Base-by-base conservation (phyloP, 495 filamentous ascomycete species). In the Pseudomonodictys pantanalensis region DNA sequence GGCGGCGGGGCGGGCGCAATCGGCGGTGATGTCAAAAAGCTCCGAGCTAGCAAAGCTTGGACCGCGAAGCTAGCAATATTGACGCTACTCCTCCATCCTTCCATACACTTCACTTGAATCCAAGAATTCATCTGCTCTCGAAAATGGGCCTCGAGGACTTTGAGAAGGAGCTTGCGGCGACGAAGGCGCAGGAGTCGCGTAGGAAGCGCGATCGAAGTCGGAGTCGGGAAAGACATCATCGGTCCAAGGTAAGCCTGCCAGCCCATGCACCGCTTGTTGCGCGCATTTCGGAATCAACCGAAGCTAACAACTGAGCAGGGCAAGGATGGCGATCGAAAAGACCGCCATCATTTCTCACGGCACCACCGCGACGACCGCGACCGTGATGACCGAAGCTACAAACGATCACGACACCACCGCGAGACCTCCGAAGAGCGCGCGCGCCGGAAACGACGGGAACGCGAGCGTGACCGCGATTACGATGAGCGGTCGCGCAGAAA, bases 381-480 rank as follows among this genome's bases (percentile, higher is more conserved):
- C 18, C 76, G 77, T 18, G 72, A 77, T 10, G 63, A 56, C 46
- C 68, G 74, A 22, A 72, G 79, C 49, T 79, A 81, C 66, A 86
- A 84, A 68, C 77, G 79, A 18, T 78, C 79, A 46, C 76, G 78
- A 30, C 78, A 75, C 46, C 75, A 76, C 12, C 67, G 68, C n/a
- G 76, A 77, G 53, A 70, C 61, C 1, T 59, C 61, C 50, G 61
- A 59, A 33, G 61, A 64, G 50, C 61, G 61, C 24, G 41, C 54
- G 3, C 39, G 49, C 1, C 54, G 68, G 35, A 73, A 77, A 25
- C 75, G 75, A 32, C 66, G 62, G 20, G 73, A 77, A 25, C 67
- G 73, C 50, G 58, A 59, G 1, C 59, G 60, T 11, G 69, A 72
- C 46, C 72, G 75, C 61, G 71, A 69, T 42, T 64, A 51, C 56